Conservation (phyloP, 169 alveolate genomes). For the Plasmodium gallinaceum region DNA sequence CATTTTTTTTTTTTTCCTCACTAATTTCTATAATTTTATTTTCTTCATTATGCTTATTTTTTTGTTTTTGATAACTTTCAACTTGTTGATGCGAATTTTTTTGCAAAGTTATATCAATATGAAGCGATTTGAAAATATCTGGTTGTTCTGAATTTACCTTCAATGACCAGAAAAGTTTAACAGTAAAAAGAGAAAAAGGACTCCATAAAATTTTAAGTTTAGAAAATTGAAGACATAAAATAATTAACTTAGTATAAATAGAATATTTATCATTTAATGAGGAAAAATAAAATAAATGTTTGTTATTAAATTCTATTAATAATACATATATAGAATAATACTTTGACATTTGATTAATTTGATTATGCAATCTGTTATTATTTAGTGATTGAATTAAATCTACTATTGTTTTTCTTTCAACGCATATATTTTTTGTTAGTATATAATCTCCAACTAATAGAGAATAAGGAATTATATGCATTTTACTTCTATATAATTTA, state of each 20-base stretch:
- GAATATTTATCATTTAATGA: conserved; percentile 74
- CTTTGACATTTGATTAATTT: conserved; percentile 82
- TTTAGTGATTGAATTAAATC: conserved; percentile 85
- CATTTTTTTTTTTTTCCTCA: too few species aligned
- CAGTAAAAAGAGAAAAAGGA: conserved; percentile 81
- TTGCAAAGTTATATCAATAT: conserved; percentile 53
- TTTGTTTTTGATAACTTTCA: not conserved
- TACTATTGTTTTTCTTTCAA: conserved; percentile 87
- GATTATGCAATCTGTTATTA: conserved; percentile 87
- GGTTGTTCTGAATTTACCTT: conserved; percentile 75
- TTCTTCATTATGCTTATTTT: not conserved
- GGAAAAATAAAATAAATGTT: conserved; percentile 63
- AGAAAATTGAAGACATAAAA: conserved; percentile 78
- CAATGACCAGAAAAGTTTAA: conserved; percentile 74
- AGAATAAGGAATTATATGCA: conserved; percentile 85
- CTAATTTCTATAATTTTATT: too few species aligned
- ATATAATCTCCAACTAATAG: conserved; percentile 90
- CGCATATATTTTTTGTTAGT: conserved; percentile 87
- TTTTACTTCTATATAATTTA: conserved; percentile 85
- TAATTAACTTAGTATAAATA: conserved; percentile 72
- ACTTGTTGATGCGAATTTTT: conserved; percentile 11
- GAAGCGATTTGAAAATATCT: conserved; percentile 75
- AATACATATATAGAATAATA: conserved; percentile 77
- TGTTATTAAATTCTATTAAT: conserved; percentile 78
- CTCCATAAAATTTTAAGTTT: conserved; percentile 81